Evolutionary conservation across 2,329 filamentous ascomycete species (phyloP).

Genomic region (Pseudogymnoascus sp.): DNA sequence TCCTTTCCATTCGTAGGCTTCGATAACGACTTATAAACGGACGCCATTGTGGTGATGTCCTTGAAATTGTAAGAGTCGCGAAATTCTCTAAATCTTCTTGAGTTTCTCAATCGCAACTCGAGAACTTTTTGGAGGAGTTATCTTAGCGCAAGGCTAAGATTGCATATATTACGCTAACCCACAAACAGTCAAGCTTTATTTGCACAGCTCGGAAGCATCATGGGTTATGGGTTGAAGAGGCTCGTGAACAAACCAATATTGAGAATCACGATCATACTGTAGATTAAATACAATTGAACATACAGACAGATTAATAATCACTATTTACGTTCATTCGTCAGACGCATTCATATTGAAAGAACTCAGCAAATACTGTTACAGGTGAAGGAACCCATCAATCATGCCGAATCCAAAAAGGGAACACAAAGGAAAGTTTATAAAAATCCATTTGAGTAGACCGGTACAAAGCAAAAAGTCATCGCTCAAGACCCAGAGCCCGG

Average conservation of each 20-base stretch:
- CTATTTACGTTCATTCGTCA: background rate
- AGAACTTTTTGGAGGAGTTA: constrained; percentile 13
- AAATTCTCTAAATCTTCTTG: constrained; percentile 17
- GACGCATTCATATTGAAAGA: constrained; percentile 3
- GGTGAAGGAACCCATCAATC: constrained; percentile 13
- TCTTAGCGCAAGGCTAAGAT: constrained; percentile 10
- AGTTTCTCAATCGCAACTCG: constrained; percentile 12
- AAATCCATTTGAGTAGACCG: constrained; percentile 9
- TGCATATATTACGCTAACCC: background rate
- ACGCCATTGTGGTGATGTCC: constrained; percentile 46
- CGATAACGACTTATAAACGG: constrained; percentile 67
- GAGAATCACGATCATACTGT: background rate
- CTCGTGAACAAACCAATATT: background rate
- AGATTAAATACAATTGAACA: background rate
- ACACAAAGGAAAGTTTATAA: constrained; percentile 8
- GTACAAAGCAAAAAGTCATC: constrained; percentile 8
- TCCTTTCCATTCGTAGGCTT: constrained; percentile 42
- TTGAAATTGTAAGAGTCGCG: constrained; percentile 14
- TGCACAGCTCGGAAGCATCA: background rate
- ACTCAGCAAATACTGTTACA: constrained; percentile 11
- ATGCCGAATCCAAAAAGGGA: constrained; percentile 14
- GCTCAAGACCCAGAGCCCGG: background rate
- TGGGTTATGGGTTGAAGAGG: background rate
- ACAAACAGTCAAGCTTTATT: background rate
- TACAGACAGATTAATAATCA: background rate